phyloP scores from a whole-genome alignment of 768 basidiomycete species.

The Wakefieldia striispora region DNA sequence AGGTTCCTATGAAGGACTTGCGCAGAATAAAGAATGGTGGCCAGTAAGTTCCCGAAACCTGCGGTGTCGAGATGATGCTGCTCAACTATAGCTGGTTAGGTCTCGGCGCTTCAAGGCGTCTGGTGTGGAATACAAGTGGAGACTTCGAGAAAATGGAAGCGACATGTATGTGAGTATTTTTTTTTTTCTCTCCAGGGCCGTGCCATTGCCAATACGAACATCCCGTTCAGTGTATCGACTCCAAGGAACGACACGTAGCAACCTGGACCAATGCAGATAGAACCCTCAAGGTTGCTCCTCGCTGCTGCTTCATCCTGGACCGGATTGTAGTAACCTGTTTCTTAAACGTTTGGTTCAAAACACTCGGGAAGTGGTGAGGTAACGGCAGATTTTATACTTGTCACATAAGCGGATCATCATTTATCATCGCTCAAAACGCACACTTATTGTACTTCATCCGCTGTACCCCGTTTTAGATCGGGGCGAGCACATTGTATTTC shows the following conservation, averaged over 20 bases:
- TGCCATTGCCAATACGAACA: neutral
- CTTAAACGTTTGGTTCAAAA: slow-evolving; percentile 50
- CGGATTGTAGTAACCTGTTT: slow-evolving; percentile 53
- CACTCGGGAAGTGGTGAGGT: slow-evolving; percentile 42
- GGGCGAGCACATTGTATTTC: slow-evolving; percentile 12
- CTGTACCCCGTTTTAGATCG: neutral
- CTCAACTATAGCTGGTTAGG: slow-evolving; percentile 27
- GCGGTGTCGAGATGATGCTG: neutral
- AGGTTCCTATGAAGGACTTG: slow-evolving; percentile 47
- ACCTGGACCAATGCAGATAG: slow-evolving; percentile 41
- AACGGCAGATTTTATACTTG: neutral
- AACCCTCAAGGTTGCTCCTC: slow-evolving; percentile 40
- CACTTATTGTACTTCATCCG: slow-evolving; percentile 12
- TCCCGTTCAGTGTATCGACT: slow-evolving; percentile 47
- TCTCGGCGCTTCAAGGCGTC: slow-evolving; percentile 54
- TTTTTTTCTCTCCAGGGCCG: neutral
- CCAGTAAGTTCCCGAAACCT: slow-evolving; percentile 36
- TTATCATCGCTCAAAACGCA: neutral
- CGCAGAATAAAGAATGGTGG: slow-evolving; percentile 50
- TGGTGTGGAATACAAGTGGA: slow-evolving; percentile 58
- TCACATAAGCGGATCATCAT: neutral
- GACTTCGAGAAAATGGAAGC: slow-evolving; percentile 39
- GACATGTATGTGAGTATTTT: slow-evolving; percentile 44
- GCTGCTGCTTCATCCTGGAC: slow-evolving; percentile 43
- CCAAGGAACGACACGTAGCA: slow-evolving; percentile 46